phyloP scores from a whole-genome alignment of 2,329 filamentous ascomycete species.

The Diaporthe velutina region DNA sequence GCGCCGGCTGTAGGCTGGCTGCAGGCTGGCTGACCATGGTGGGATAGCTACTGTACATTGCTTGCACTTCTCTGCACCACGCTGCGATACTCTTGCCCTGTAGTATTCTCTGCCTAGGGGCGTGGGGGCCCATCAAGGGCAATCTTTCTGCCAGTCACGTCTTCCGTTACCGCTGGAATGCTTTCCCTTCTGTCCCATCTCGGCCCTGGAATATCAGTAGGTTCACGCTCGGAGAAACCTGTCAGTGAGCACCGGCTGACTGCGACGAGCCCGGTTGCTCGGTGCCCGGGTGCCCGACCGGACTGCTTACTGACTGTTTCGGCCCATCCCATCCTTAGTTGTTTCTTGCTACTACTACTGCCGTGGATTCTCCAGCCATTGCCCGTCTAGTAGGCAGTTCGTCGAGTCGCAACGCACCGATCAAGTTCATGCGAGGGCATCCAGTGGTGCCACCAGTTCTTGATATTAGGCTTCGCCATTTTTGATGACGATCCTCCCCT shows the following conservation, averaged over 20 bases:
- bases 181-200: constrained; percentile 6
- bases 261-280: not conserved
- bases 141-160: not conserved
- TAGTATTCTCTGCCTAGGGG: not conserved
- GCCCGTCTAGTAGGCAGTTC: not conserved
- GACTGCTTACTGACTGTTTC: constrained; percentile 9
- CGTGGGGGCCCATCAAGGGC: not conserved
- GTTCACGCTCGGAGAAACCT: constrained; percentile 5
- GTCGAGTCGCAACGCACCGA: not conserved
- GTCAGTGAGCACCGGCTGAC: constrained; percentile 19
- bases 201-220: not conserved
- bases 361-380: constrained; percentile 17
- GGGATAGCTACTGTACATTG: not conserved
- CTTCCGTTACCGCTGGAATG: not conserved
- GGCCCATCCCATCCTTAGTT: not conserved
- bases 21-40: not conserved
- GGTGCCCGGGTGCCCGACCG: constrained; percentile 29
- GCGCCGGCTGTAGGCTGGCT: not conserved
- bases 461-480: not conserved
- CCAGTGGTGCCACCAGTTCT: constrained; percentile 9
- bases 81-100: not conserved
- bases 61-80: not conserved
- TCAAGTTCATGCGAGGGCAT: constrained; percentile 10
- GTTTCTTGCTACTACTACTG: constrained; percentile 3
- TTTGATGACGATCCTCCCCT: constrained; percentile 5